phyloP scores from a whole-genome alignment of 768 basidiomycete genomes.

The Thelephora ganbajun region DNA sequence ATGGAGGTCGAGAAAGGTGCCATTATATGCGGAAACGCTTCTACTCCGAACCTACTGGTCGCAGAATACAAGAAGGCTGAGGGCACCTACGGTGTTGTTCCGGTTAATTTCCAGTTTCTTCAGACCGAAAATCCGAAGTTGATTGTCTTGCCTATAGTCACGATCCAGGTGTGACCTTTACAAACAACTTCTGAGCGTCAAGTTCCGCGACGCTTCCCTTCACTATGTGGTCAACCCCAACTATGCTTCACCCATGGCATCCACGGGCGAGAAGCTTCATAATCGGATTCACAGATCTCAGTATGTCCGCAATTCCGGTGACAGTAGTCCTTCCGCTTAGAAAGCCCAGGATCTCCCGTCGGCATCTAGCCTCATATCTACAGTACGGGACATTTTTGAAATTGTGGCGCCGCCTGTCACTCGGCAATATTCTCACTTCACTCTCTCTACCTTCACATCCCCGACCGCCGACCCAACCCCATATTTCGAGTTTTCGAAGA shows the following conservation, averaged over 20 bases:
- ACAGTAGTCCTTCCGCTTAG: background rate
- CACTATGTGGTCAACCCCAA: conserved; percentile 64
- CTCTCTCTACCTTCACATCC: background rate
- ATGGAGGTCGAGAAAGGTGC: conserved; percentile 68
- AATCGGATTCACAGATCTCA: conserved; percentile 36
- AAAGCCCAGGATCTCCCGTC: conserved; percentile 1
- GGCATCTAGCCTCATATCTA: conserved; percentile 17
- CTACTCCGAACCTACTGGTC: conserved; percentile 73
- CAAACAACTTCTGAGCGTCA: conserved; percentile 65
- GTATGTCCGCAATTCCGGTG: background rate
- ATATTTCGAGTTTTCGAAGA: conserved; percentile 7
- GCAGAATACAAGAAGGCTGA: conserved; percentile 65
- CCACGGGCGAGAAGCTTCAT: conserved; percentile 49
- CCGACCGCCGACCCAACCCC: background rate
- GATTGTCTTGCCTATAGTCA: conserved; percentile 31
- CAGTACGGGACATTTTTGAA: conserved; percentile 29
- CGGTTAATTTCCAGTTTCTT: conserved; percentile 29
- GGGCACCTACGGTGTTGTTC: conserved; percentile 70
- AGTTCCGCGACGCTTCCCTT: conserved; percentile 49
- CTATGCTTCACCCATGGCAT: conserved; percentile 52
- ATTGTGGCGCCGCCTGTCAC: conserved; percentile 40
- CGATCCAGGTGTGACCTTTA: conserved; percentile 72
- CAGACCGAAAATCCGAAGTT: conserved; percentile 2
- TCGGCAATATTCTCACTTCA: conserved; percentile 7
- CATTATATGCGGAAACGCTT: conserved; percentile 73